Evolutionary conservation across 805 yeast genomes (phyloP).

Genomic region (Candida pini): DNA sequence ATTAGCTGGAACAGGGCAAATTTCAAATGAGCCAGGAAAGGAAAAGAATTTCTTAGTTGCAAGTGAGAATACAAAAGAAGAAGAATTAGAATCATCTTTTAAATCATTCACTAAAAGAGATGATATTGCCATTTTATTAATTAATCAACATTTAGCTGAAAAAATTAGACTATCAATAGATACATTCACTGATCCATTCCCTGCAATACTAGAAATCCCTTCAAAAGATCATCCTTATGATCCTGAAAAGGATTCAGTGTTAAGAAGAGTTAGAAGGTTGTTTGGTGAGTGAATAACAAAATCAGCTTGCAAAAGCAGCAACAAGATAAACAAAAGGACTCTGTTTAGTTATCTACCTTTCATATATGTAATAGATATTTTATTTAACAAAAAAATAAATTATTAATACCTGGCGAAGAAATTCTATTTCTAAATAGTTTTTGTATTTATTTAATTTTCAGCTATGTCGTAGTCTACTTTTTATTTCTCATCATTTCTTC

Average conservation of each 20-base stretch:
- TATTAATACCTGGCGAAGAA: not conserved
- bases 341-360: not conserved
- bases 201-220: conserved; percentile 94
- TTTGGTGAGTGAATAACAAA: conserved; percentile 68
- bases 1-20: conserved; percentile 92
- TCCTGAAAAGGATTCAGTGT: conserved; percentile 94
- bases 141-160: conserved; percentile 94
- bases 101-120: conserved; percentile 72
- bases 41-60: conserved; percentile 77
- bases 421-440: too few species aligned
- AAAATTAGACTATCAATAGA: conserved; percentile 79
- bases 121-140: conserved; percentile 88
- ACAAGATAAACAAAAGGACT: not conserved
- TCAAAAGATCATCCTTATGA: conserved; percentile 98
- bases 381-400: not conserved
- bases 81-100: conserved; percentile 70
- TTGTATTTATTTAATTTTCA: too few species aligned
- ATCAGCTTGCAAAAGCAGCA: too few species aligned
- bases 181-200: conserved; percentile 82
- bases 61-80: conserved; percentile 72
- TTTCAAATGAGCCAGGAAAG: conserved; percentile 53
- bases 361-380: not conserved
- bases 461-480: conserved; percentile 16
- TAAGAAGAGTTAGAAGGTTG: conserved; percentile 88
- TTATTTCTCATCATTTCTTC: conserved; percentile 29